A percentile compares a stretch with the other conserved stretches of the same genome.
Evolutionary conservation across 306 rosid genomes (phyloP).

Genomic region (Acacia crassicarpa): DNA sequence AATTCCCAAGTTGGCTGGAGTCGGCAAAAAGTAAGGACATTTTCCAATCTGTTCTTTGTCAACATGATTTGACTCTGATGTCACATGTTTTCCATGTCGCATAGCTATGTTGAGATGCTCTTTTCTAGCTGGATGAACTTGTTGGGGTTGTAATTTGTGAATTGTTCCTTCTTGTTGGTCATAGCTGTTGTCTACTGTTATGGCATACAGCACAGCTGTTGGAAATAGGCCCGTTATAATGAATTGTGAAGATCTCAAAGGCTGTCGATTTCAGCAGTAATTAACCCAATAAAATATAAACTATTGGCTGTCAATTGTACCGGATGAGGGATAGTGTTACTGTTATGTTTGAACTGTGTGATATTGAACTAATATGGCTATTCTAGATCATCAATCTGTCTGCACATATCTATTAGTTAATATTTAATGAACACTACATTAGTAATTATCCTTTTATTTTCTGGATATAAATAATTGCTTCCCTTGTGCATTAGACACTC

Average conservation of each 20-base stretch:
- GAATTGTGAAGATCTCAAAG: slow-evolving; percentile 17
- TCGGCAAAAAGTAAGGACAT: slow-evolving; percentile 85
- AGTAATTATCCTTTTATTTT: slow-evolving; percentile 23
- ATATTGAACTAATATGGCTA: background rate
- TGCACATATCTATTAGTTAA: background rate
- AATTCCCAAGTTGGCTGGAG: slow-evolving; percentile 72
- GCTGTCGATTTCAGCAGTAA: slow-evolving; percentile 5
- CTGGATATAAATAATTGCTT: background rate
- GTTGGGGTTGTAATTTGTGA: slow-evolving; percentile 15
- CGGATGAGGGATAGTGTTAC: background rate
- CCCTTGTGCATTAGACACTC: slow-evolving; percentile 2
- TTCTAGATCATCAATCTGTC: background rate
- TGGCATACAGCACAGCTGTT: slow-evolving; percentile 9
- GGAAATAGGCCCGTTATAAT: slow-evolving; percentile 11
- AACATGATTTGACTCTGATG: background rate
- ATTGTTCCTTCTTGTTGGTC: slow-evolving; percentile 15
- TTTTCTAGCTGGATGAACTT: slow-evolving; percentile 33
- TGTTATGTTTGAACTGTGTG: background rate
- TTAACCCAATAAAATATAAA: slow-evolving; percentile 18
- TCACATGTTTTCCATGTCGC: background rate
- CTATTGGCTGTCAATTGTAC: background rate
- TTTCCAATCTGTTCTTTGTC: slow-evolving; percentile 12
- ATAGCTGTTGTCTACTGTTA: slow-evolving; percentile 17
- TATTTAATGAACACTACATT: background rate
- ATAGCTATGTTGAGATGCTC: background rate